Conservation (phyloP, 495 filamentous ascomycete genomes). For the Aspergillus incahuasiensis region DNA sequence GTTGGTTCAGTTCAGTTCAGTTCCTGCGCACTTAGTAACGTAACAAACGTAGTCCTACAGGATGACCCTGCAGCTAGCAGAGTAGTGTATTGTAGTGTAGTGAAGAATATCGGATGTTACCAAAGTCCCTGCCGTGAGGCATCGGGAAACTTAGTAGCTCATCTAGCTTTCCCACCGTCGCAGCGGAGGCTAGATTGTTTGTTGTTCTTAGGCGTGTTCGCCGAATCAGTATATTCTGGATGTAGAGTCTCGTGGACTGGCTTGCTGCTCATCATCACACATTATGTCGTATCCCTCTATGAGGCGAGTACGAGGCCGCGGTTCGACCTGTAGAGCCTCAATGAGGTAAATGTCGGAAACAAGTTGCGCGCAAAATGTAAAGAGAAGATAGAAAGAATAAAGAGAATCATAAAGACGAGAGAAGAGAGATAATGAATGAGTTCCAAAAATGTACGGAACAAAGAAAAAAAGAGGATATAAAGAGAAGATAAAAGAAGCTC, state of each 20-base stretch:
- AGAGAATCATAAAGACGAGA: constrained; percentile 6
- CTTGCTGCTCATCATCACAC: constrained; percentile 25
- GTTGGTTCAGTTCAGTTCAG: not conserved
- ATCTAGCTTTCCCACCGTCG: constrained; percentile 3
- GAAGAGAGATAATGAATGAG: constrained; percentile 3
- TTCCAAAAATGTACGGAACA: not conserved
- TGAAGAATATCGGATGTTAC: constrained; percentile 3
- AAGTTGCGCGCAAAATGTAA: constrained; percentile 2
- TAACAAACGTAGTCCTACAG: constrained; percentile 8
- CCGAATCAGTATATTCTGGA: constrained; percentile 21
- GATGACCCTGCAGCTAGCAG: constrained; percentile 5
- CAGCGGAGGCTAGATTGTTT: not conserved
- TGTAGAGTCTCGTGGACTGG: constrained; percentile 17
- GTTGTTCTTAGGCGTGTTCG: constrained; percentile 11
- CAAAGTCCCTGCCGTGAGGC: not conserved
- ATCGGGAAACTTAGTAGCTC: not conserved
- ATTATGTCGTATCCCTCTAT: constrained; percentile 24
- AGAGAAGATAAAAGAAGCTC: not conserved
- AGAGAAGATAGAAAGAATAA: constrained; percentile 1
- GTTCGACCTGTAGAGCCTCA: not conserved
- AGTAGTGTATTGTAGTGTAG: not conserved
- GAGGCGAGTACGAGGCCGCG: constrained; percentile 9
- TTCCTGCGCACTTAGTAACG: constrained; percentile 16
- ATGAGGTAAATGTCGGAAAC: constrained; percentile 1
- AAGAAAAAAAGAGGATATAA: constrained; percentile 4